Percentiles rank a stretch among this genome's conserved stretches.
Conservation (phyloP, 371 early-diverging fungal species). For the Rhizomucor miehei region DNA sequence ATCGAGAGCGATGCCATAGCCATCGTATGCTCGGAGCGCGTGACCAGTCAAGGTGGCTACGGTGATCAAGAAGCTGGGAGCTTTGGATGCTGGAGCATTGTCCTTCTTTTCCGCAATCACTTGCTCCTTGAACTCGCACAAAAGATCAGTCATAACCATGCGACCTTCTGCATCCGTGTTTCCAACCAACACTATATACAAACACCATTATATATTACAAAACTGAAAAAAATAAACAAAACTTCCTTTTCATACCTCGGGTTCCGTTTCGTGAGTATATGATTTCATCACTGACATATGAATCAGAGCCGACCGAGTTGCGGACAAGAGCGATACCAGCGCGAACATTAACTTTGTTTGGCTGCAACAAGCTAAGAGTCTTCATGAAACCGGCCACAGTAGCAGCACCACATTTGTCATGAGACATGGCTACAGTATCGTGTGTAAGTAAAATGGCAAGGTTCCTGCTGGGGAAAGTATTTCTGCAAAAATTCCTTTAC, state of each 20-base stretch:
- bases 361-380: constrained; percentile 63
- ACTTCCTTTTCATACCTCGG: constrained; percentile 40
- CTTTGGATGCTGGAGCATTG: constrained; percentile 27
- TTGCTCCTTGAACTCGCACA: constrained; percentile 75
- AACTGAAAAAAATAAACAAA: neutral
- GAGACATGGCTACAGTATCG: constrained; percentile 62
- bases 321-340: constrained; percentile 76
- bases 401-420: constrained; percentile 90
- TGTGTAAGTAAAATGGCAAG: neutral
- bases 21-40: constrained; percentile 76
- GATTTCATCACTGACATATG: constrained; percentile 83
- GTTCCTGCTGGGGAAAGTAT: neutral
- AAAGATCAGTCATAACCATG: constrained; percentile 86
- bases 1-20: constrained; percentile 75
- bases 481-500: too few species aligned
- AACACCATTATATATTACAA: too few species aligned
- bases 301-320: constrained; percentile 80
- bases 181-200: constrained; percentile 62
- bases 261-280: constrained; percentile 77
- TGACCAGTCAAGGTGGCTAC: constrained; percentile 90
- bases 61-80: constrained; percentile 70
- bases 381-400: constrained; percentile 82
- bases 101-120: constrained; percentile 55
- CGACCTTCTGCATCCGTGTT: constrained; percentile 94
- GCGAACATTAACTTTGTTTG: constrained; percentile 67